Evolutionary conservation across 2,329 filamentous ascomycete species (phyloP).

Genomic region (Hortaea sp.): DNA sequence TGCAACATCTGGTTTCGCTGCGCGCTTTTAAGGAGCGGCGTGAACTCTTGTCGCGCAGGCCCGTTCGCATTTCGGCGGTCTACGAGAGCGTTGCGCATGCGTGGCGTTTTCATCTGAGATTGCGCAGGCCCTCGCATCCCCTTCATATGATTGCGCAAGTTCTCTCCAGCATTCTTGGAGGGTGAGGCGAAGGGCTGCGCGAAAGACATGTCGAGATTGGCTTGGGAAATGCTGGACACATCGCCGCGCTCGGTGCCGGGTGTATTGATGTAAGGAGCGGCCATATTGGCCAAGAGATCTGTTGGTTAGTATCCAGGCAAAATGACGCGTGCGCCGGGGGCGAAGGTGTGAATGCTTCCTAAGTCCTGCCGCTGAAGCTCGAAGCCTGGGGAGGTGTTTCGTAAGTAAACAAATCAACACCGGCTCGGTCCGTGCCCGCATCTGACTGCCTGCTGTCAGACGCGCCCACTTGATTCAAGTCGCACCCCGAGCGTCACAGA

Average conservation of each 20-base stretch:
- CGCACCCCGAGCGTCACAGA: too few relatives aligned
- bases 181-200: conserved; percentile 81
- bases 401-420: neutral
- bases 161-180: conserved; percentile 54
- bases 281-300: conserved; percentile 1
- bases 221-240: conserved; percentile 57
- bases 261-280: conserved; percentile 55
- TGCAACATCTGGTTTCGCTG: conserved; percentile 53
- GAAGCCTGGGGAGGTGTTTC: too few relatives aligned
- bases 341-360: neutral
- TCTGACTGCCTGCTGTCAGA: too few relatives aligned
- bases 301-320: conserved; percentile 1
- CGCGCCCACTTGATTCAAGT: too few relatives aligned
- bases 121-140: conserved; percentile 47
- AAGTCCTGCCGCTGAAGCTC: neutral
- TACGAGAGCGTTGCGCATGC: conserved; percentile 59
- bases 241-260: conserved; percentile 78
- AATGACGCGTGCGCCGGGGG: neutral
- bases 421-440: too few relatives aligned
- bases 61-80: conserved; percentile 51
- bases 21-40: conserved; percentile 78
- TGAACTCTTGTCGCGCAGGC: conserved; percentile 63
- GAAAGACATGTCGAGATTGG: conserved; percentile 66
- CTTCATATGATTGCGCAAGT: conserved; percentile 65
- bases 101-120: conserved; percentile 49